Percentiles rank a stretch among this genome's conserved stretches.
These are phyloP conservation scores for Canna indica DNA, from an alignment of 176 grass and related monocot genomes.

Conservation along the genomic window DNA sequence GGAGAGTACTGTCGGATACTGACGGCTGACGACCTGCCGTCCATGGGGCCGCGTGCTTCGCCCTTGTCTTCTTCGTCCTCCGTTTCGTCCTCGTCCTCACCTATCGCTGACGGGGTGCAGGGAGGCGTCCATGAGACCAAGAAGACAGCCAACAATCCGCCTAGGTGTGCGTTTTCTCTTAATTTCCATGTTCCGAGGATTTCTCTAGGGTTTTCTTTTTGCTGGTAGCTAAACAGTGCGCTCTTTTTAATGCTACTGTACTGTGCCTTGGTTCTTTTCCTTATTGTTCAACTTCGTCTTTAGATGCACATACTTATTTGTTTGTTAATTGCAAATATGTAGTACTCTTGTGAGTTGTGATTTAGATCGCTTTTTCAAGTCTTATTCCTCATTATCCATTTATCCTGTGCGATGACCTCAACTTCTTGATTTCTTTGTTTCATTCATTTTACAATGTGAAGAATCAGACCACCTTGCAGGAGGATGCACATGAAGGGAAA, in stretches of 20 bases:
- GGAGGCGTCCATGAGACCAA: neutral
- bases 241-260: neutral
- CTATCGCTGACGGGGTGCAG: neutral
- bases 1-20: neutral
- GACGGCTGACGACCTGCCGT: constrained; percentile 1
- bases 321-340: neutral
- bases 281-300: too few relatives aligned
- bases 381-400: neutral
- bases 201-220: neutral
- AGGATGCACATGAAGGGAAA: neutral
- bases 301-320: too few relatives aligned
- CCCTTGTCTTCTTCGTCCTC: constrained; percentile 12
- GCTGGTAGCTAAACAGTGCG: neutral
- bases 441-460: too few relatives aligned
- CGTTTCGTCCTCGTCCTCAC: neutral
- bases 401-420: neutral
- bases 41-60: constrained; percentile 1
- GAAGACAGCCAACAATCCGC: neutral
- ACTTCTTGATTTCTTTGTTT: neutral
- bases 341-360: neutral
- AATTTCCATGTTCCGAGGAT: neutral
- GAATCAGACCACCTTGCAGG: neutral
- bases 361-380: neutral
- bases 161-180: neutral
- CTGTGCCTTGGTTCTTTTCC: too few relatives aligned